Base-by-base conservation (phyloP, 2,329 filamentous ascomycete species). In the Fusarium chuoi region DNA sequence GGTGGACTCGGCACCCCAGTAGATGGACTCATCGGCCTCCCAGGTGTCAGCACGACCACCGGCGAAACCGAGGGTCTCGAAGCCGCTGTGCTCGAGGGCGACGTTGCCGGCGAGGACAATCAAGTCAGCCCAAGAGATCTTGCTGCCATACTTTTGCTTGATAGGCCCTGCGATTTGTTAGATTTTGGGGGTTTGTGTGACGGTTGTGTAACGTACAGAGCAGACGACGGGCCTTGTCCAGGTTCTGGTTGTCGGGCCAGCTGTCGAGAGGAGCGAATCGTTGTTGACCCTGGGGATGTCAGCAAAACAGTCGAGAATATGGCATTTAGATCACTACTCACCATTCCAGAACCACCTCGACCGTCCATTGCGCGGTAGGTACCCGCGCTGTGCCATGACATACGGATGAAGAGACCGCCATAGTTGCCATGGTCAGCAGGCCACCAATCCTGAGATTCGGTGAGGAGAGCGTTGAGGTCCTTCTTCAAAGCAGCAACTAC, bases 91-190 rank as follows among this genome's bases (percentile, higher is more conserved):
- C 84, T 95, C 93, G 73, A 95, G 87, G 52, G 93, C 92, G 22
- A 94, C 92, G 80, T 94, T 94, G 74, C 93, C 93, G 35, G 91
- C 89, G 61, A 95, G 87, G 64, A 94, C 86, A 55, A 92, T 81
- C 67, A 95, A 83, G 80, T 95, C 93, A 30, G 92, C 91, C 93
- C 93, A 95, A 0, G 93, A 94, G 82, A 95, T 92, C 86, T 93
- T 94, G 87, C 90, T 90, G 81, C 93, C 93, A 75, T 95, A 95
- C 87, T 95, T 95, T 77, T 94, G 92, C 89, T 95, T 95, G 85
- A 95, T 90, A 64, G 93, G 93, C 91, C 78, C 78, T 79, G 20
- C 0, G 28, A 11, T 13, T 7, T 35, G 33, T 67, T 55, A 62
- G 58, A 49, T 11, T 4, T n/a, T 13, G 7, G 7, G 13, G 20